Conservation (phyloP, 2,329 filamentous ascomycete species). For the Fusarium buharicum region DNA sequence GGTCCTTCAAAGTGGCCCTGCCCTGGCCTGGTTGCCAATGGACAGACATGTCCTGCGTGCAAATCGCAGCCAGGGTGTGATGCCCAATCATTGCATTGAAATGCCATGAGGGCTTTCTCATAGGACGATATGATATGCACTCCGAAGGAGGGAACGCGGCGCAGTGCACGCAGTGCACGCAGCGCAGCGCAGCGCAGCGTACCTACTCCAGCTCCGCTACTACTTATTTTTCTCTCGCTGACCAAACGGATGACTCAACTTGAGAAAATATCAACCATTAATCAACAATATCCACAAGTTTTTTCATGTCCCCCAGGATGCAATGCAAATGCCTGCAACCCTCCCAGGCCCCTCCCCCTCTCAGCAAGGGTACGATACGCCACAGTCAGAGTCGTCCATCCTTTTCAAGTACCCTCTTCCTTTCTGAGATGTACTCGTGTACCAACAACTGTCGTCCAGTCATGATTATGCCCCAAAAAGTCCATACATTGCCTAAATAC, state of each 20-base stretch:
- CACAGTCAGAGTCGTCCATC: constrained; percentile 43
- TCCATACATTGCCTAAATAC: constrained; percentile 47
- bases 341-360: neutral
- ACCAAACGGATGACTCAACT: constrained; percentile 41
- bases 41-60: constrained; percentile 30
- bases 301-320: constrained; percentile 1
- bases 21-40: no score
- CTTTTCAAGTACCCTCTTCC: constrained; percentile 42
- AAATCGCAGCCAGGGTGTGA: constrained; percentile 46
- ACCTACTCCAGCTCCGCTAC: constrained; percentile 26
- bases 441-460: constrained; percentile 44
- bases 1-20: constrained; percentile 30
- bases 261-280: neutral
- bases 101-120: constrained; percentile 41
- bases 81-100: constrained; percentile 52
- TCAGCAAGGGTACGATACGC: constrained; percentile 28
- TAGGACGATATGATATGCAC: constrained; percentile 50
- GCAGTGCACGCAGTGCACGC: constrained; percentile 47
- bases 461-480: constrained; percentile 42
- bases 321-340: constrained; percentile 33
- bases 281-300: no score
- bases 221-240: constrained; percentile 10
- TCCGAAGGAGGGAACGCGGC: constrained; percentile 56
- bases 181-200: no score
- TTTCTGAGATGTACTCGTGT: constrained; percentile 43